Base-by-base conservation (phyloP, 768 basidiomycete species). In the Trametes elegans region DNA sequence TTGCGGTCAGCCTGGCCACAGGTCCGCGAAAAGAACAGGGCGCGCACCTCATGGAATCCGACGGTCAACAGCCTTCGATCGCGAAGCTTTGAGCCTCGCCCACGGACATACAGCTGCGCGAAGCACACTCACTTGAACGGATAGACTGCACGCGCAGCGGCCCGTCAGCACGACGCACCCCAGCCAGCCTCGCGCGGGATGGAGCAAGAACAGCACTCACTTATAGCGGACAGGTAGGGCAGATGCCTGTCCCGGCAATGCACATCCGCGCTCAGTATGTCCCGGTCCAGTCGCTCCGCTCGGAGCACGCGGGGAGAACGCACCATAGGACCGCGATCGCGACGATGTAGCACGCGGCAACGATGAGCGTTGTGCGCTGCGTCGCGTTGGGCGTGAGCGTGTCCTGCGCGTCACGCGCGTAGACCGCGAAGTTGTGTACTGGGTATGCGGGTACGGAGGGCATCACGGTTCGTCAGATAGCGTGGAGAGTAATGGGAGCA, bases 321-420 rank as follows among this genome's bases (percentile, higher is more conserved):
- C 66, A 87, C 90, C 91, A 93, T 58, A 93, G 71, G 49, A 93
- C 83, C n/a, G 75, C 87, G 67, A 93, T 93, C 3, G 71, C 78
- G 21, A 92, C 24, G 51, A 92, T 73, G 70, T 93, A 93, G 27
- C 76, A 76, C 9, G 82, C 89, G 7, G 90, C 91, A 27, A 91
- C 85, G 50, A 93, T 91, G 42, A 93, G 72, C 1, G 91, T 93
- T 13, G 75, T 83, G 60, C 76, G 74, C 67, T 93, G 90, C 7
- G 90, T 92, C 9, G 71, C 74, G 58, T 82, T 89, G 1, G 90
- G 90, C 21, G 81, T 81, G 31, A 92, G 43, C 14, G 49, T 21
- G 14, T 61, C 63, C 35, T 44, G 38, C 21, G 66, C 64, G 52
- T 64, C 64, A 41, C 71, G 66, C 35, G 67, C 66, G 47, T 53